A percentile compares a stretch with the other conserved stretches of the same genome.
Evolutionary conservation across 2,329 filamentous ascomycete genomes (phyloP).

Genomic region (Nothopassalora personata): DNA sequence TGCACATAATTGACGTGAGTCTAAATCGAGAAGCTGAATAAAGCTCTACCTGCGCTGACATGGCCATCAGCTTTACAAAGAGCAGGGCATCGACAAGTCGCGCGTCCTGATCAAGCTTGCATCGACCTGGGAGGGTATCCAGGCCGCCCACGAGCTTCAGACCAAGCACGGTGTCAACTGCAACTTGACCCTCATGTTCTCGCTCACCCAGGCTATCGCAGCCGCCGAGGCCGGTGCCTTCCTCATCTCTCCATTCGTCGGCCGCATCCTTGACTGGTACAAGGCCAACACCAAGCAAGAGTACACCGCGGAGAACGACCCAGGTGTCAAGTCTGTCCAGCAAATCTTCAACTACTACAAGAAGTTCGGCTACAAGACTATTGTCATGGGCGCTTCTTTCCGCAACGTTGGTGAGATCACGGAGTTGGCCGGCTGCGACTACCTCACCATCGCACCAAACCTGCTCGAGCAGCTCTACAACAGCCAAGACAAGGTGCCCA

Average conservation of each 20-base stretch:
- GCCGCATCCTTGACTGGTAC: conserved; percentile 99
- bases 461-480: conserved; percentile 92
- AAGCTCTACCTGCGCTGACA: conserved; percentile 22
- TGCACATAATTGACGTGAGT: conserved; percentile 89
- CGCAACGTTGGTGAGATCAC: conserved; percentile 94
- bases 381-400: conserved; percentile 99
- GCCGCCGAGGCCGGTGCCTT: conserved; percentile 91
- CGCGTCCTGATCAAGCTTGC: conserved; percentile 98
- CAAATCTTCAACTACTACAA: conserved; percentile 99
- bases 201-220: conserved; percentile 85
- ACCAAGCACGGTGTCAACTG: conserved; percentile 92
- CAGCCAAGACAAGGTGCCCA: conserved; percentile 72
- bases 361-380: conserved; percentile 98
- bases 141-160: conserved; percentile 95
- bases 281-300: conserved; percentile 94
- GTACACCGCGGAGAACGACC: conserved; percentile 84
- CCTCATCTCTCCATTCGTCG: conserved; percentile 99
- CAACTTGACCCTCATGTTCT: conserved; percentile 99
- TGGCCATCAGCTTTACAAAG: conserved; percentile 75
- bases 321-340: conserved; percentile 91
- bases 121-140: conserved; percentile 99
- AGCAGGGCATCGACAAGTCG: conserved; percentile 84
- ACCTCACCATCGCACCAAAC: conserved; percentile 94
- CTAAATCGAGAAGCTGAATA: not conserved
- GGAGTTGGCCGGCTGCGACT: conserved; percentile 96